Percentiles rank a stretch among this genome's conserved stretches.
phyloP scores from a whole-genome alignment of 1,284 basidiomycete species.

The Leccinum subrobustum region DNA sequence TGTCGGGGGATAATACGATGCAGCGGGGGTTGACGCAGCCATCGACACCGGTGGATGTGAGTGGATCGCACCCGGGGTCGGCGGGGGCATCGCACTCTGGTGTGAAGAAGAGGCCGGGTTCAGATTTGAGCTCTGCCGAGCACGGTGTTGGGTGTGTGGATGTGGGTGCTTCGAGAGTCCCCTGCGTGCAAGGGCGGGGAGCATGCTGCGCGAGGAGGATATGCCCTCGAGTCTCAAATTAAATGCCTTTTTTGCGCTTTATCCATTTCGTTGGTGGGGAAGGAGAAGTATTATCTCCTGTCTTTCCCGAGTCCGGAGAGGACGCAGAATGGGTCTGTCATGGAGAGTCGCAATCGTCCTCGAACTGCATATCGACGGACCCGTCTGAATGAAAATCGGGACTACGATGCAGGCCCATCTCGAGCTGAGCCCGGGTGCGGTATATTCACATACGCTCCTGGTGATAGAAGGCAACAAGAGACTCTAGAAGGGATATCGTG shows the following conservation, averaged over 20 bases:
- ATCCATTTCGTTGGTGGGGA: slow-evolving; percentile 38
- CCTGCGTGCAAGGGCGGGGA: slow-evolving; percentile 20
- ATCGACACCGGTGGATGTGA: slow-evolving; percentile 19
- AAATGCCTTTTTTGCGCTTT: slow-evolving; percentile 48
- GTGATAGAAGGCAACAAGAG: slow-evolving; percentile 63
- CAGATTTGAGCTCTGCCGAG: slow-evolving; percentile 33
- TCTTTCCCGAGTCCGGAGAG: slow-evolving; percentile 22
- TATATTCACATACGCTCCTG: slow-evolving; percentile 69
- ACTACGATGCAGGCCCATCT: slow-evolving; percentile 35
- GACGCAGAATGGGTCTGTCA: slow-evolving; percentile 16
- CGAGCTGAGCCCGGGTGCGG: slow-evolving; percentile 47
- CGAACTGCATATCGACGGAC: slow-evolving; percentile 21
- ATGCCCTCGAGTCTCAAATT: slow-evolving; percentile 48
- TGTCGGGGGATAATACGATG: slow-evolving; percentile 31
- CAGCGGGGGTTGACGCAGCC: slow-evolving; percentile 13
- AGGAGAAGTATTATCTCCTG: slow-evolving; percentile 21
- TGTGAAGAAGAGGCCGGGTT: slow-evolving; percentile 29
- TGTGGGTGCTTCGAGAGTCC: slow-evolving; percentile 29
- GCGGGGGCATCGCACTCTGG: slow-evolving; percentile 16
- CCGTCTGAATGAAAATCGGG: slow-evolving; percentile 17
- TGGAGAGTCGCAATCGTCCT: slow-evolving; percentile 16
- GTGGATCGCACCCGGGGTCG: slow-evolving; percentile 21
- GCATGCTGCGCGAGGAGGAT: slow-evolving; percentile 30
- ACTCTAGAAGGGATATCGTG: slow-evolving; percentile 57
- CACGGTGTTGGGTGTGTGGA: slow-evolving; percentile 29